Evolutionary conservation across 768 basidiomycete genomes (phyloP).

Genomic region (Clavulina sp.): DNA sequence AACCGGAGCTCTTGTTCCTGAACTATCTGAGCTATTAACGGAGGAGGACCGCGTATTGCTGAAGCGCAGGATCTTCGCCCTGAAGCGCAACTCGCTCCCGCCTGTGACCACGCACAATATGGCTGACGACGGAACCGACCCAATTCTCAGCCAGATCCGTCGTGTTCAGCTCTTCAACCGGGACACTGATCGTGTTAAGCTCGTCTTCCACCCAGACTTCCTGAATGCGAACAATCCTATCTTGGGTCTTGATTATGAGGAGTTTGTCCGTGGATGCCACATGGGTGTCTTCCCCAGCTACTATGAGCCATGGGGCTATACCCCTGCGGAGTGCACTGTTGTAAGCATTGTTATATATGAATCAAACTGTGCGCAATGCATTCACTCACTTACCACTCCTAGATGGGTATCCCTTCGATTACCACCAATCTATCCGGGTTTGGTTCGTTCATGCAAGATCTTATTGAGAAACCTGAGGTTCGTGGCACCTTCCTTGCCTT

Average conservation of each 20-base stretch:
- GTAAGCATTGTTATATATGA: conserved; percentile 26
- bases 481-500: conserved; percentile 10
- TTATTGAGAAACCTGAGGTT: conserved; percentile 74
- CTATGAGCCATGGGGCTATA: conserved; percentile 94
- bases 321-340: conserved; percentile 97
- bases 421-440: conserved; percentile 98
- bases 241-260: conserved; percentile 92
- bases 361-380: neutral
- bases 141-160: conserved; percentile 87
- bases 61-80: conserved; percentile 90
- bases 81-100: conserved; percentile 87
- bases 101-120: conserved; percentile 98
- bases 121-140: conserved; percentile 83
- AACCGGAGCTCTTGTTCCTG: conserved; percentile 45
- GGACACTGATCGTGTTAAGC: conserved; percentile 79
- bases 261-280: conserved; percentile 96
- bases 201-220: conserved; percentile 98
- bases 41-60: conserved; percentile 86
- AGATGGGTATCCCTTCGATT: conserved; percentile 97
- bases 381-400: conserved; percentile 1
- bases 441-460: conserved; percentile 96
- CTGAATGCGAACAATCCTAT: conserved; percentile 96
- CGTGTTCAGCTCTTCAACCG: conserved; percentile 88
- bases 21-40: conserved; percentile 61
- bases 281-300: conserved; percentile 97